Conservation (phyloP, 106 monocot genomes). For the Dioscorea dumetorum region DNA sequence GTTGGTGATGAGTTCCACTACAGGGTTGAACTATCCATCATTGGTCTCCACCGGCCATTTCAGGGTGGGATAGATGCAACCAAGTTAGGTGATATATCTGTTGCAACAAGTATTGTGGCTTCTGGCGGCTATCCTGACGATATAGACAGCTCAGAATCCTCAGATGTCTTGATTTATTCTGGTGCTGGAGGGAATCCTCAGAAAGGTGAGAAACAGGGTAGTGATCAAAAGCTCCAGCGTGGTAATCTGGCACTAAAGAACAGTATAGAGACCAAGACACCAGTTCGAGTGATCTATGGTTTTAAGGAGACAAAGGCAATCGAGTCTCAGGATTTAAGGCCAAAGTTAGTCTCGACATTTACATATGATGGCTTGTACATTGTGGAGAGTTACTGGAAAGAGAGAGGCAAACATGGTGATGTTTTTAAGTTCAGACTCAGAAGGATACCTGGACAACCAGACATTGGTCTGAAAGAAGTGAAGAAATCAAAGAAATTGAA, state of each 20-base stretch:
- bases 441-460: constrained; percentile 79
- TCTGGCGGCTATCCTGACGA: constrained; percentile 81
- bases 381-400: constrained; percentile 59
- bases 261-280: constrained; percentile 52
- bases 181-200: constrained; percentile 76
- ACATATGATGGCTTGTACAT: constrained; percentile 85
- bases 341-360: constrained; percentile 50
- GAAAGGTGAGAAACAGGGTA: constrained; percentile 29
- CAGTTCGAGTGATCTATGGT: constrained; percentile 85
- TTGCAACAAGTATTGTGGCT: constrained; percentile 77
- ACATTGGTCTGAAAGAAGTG: constrained; percentile 57
- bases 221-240: constrained; percentile 84
- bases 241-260: constrained; percentile 87
- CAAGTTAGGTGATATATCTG: constrained; percentile 16
- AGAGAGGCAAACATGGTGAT: constrained; percentile 35
- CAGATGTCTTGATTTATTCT: constrained; percentile 83
- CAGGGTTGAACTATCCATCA: constrained; percentile 63
- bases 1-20: constrained; percentile 92
- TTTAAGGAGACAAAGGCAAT: constrained; percentile 28
- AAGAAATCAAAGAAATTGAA: constrained; percentile 36
- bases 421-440: constrained; percentile 68
- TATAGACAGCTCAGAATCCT: constrained; percentile 56
- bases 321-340: constrained; percentile 31
- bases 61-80: constrained; percentile 73
- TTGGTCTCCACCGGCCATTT: constrained; percentile 78